phyloP scores from a whole-genome alignment of 441 rosid genomes.

The Erodium texanum region DNA sequence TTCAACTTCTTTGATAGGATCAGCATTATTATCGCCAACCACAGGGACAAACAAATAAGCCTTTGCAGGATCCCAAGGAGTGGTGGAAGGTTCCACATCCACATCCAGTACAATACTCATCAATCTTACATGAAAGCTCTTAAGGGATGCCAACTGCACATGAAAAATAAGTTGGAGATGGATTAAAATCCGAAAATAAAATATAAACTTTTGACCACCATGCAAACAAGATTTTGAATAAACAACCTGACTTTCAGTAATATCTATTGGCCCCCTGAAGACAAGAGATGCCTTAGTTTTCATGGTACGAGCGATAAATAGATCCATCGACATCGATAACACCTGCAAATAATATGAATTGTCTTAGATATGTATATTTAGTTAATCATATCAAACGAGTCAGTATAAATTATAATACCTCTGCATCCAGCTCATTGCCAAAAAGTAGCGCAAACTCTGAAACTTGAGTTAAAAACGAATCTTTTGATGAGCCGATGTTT shows the following conservation, averaged over 20 bases:
- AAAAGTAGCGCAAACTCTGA: constrained; percentile 86
- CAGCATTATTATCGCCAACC: constrained; percentile 57
- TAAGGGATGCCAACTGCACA: constrained; percentile 91
- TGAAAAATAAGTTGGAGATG: constrained; percentile 14
- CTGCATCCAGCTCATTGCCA: constrained; percentile 99
- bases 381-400: constrained; percentile 9
- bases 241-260: constrained; percentile 77
- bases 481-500: constrained; percentile 66
- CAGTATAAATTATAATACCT: constrained; percentile 40
- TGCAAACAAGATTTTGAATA: constrained; percentile 13
- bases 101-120: constrained; percentile 99
- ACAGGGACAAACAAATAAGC: constrained; percentile 97
- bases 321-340: constrained; percentile 99
- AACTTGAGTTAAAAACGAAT: constrained; percentile 79
- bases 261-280: constrained; percentile 62
- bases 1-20: constrained; percentile 72
- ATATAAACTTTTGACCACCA: constrained; percentile 4
- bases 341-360: constrained; percentile 40
- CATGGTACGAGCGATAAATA: constrained; percentile 99
- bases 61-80: constrained; percentile 99
- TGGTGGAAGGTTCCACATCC: constrained; percentile 98
- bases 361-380: constrained; percentile 13
- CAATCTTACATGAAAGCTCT: constrained; percentile 89
- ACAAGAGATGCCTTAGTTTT: constrained; percentile 93
- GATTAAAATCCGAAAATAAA: constrained; percentile 1